Base-by-base conservation (phyloP, 805 yeast genomes). In the Kurtzmaniella cleridarum region DNA sequence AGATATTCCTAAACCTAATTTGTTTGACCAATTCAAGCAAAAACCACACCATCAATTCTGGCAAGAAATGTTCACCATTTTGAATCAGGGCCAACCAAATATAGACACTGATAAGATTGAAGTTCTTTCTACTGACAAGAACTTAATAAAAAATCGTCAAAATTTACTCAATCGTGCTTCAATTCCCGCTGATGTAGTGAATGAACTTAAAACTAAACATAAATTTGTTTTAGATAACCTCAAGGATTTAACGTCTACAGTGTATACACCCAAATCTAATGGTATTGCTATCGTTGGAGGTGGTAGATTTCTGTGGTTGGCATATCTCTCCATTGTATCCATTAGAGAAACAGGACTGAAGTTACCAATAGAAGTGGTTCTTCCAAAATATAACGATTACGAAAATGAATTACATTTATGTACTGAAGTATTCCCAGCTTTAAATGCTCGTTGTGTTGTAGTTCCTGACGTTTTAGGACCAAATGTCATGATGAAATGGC, bases 401-500 rank as follows among this genome's bases (percentile, higher is more conserved):
- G 60, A 63, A 32, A 38, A 40, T 9, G 65, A 65, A 34, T 24
- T 42, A 10, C 61, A 59, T 7, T 59, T 57, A 27, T 88, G 96
- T 60, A 78, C 75, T 16, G 61, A 63, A 7, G 66, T 83, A 2
- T 66, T 86, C 48, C 89, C 91, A 0, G 49, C 55, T 15, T 59
- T 81, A 41, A 74, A 79, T 43, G 91, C 82, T 3, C 71, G 69
- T 46, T 87, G 96, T 68, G 75, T 84, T 12, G 73, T 80, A 12
- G 41, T 68, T 52, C 54, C 60, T 8, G 59, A 58, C n/a, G 52
- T 47, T n/a, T 67, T 83, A 42, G 90, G 91, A 3, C 55, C 66
- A 14, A 66, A 66, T 5, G 71, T 78, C 8, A 59, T 77, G 49
- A 38, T 49, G 20, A 50, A 53, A 30, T 53, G 63, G 60, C 34